phyloP scores from a whole-genome alignment of 306 rosid genomes.

The Rosa rugosa region DNA sequence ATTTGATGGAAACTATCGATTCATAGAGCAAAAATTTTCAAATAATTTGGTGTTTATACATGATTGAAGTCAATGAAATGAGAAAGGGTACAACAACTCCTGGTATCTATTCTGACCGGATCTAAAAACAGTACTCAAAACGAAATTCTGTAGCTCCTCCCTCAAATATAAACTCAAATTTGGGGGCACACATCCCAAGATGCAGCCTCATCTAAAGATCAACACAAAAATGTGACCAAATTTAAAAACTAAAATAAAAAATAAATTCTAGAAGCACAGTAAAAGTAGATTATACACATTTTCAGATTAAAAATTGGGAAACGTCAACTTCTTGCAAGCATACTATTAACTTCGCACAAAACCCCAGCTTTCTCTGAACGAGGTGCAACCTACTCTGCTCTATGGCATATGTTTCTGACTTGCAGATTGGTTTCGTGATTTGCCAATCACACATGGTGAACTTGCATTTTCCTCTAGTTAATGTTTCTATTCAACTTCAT shows the following conservation, averaged over 20 bases:
- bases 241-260: neutral
- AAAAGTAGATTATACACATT: constrained; percentile 64
- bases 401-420: constrained; percentile 20
- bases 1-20: neutral
- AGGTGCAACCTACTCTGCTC: constrained; percentile 34
- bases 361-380: constrained; percentile 12
- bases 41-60: constrained; percentile 51
- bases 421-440: constrained; percentile 32
- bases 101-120: constrained; percentile 42
- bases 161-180: constrained; percentile 40
- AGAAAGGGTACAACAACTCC: constrained; percentile 56
- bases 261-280: constrained; percentile 43
- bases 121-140: constrained; percentile 37
- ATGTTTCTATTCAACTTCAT: constrained; percentile 19
- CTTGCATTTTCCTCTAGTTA: constrained; percentile 16
- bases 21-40: constrained; percentile 53
- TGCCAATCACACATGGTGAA: constrained; percentile 25
- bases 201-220: constrained; percentile 37
- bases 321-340: constrained; percentile 16
- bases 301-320: constrained; percentile 42
- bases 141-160: constrained; percentile 38
- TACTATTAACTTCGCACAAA: constrained; percentile 15
- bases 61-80: constrained; percentile 44
- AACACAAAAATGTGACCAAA: constrained; percentile 45
- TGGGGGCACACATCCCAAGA: constrained; percentile 31